Base-by-base conservation (phyloP, 2,329 filamentous ascomycete species). In the Drechslerella coelobrocha region DNA sequence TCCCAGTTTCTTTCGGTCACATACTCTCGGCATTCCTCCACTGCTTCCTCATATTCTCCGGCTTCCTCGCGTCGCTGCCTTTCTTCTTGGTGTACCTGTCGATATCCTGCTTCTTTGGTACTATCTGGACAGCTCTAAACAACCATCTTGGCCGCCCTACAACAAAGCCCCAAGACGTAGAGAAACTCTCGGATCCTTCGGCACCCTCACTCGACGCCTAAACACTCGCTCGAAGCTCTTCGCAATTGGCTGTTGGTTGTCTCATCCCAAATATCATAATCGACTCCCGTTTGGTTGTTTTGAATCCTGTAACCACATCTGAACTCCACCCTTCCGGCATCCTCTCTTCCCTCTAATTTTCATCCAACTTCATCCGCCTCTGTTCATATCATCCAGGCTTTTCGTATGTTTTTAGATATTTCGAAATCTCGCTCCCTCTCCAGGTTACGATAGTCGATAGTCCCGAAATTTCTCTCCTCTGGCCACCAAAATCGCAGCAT, bases 11-110 rank as follows among this genome's bases (percentile, higher is more conserved):
- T 3, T 50, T 50, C 12, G 23, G 37, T 17, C 27, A 37, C 8
- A 39, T 59, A 5, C n/a, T 59, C 43, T 17, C n/a, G 9, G 7
- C 21, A 6, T 17, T 50, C n/a, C 54, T 29, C n/a, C 27, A 59
- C 37, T n/a, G n/a, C 27, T 34, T 59, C 27, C n/a, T 39, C 26
- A 48, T 50, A 2, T 5, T 27, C 9, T 3, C 19, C 26, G 1
- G 47, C 17, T 37, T 59, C 26, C 48, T 53, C 10, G 37, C 48
- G 1, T 27, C 41, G 4, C 12, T 53, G 5, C 48, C 57, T 1
- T 54, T 53, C 21, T 21, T 27, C 26, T 41, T 61, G 2, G 23
- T 54, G 4, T 61, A 45, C 21, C 1, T 24, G 6, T 52, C 43
- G 3, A 23, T 23, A n/a, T 50, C 27, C 4, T 59, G 19, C 27